Conservation (phyloP, 2,329 filamentous ascomycete genomes). For the Rhynchosporium graminicola region DNA sequence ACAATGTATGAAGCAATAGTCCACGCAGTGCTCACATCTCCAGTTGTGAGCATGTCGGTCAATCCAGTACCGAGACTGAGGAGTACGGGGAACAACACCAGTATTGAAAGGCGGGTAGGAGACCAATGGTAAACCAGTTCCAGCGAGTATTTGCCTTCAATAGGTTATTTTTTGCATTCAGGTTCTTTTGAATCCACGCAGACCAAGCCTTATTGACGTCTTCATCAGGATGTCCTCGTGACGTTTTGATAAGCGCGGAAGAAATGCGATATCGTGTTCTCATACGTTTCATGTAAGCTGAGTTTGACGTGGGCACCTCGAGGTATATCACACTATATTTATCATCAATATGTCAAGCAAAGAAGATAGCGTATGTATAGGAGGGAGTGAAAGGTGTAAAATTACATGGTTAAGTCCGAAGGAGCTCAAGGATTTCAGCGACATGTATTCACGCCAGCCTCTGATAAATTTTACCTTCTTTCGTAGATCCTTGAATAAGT, state of each 20-base stretch:
- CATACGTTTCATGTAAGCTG: slow-evolving; percentile 25
- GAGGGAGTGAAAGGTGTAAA: too few species aligned
- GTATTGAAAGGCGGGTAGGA: slow-evolving; percentile 28
- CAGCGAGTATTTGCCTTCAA: slow-evolving; percentile 28
- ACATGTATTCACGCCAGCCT: slow-evolving; percentile 21
- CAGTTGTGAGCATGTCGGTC: slow-evolving; percentile 30
- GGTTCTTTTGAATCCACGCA: slow-evolving; percentile 30
- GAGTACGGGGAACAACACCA: slow-evolving; percentile 28
- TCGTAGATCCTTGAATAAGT: slow-evolving; percentile 25
- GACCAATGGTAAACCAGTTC: slow-evolving; percentile 30
- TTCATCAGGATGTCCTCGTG: slow-evolving; percentile 26
- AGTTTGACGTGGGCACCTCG: slow-evolving; percentile 30
- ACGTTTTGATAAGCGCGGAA: slow-evolving; percentile 29
- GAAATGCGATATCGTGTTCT: slow-evolving; percentile 26
- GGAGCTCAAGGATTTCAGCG: slow-evolving; percentile 23
- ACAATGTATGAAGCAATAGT: slow-evolving; percentile 33
- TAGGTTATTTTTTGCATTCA: slow-evolving; percentile 31
- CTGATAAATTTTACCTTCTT: slow-evolving; percentile 25
- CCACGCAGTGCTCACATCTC: slow-evolving; percentile 34
- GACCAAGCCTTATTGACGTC: slow-evolving; percentile 30
- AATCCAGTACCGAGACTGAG: slow-evolving; percentile 26
- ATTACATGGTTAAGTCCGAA: slow-evolving; percentile 27
- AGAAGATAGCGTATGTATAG: too few species aligned
- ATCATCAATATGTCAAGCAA: too few species aligned
- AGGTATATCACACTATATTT: slow-evolving; percentile 30